Conservation (phyloP, 768 basidiomycete genomes). For the Tylopilus subfusipes region DNA sequence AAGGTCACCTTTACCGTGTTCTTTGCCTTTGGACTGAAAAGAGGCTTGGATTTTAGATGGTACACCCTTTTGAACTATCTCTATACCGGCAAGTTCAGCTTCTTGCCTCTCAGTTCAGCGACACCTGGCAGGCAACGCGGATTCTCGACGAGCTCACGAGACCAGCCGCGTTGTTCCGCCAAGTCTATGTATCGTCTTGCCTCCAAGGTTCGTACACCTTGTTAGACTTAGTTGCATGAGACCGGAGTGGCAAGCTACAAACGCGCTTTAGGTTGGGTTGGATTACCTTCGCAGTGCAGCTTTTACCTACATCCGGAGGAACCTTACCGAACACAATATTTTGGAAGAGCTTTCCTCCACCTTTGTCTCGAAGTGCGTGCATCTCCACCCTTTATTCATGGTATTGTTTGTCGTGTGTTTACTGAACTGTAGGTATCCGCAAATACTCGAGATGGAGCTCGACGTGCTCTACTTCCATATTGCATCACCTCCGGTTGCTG, state of each 20-base stretch:
- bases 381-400: background rate
- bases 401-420: background rate
- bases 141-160: background rate
- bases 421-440: background rate
- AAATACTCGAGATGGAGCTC: background rate
- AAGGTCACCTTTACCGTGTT: background rate
- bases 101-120: slow-evolving; percentile 27
- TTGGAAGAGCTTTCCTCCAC: slow-evolving; percentile 21
- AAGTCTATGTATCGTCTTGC: slow-evolving; percentile 47
- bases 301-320: slow-evolving; percentile 8
- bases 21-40: background rate
- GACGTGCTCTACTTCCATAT: background rate
- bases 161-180: slow-evolving; percentile 32
- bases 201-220: slow-evolving; percentile 28
- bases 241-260: background rate
- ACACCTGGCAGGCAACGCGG: background rate
- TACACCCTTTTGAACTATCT: slow-evolving; percentile 40
- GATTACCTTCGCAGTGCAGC: slow-evolving; percentile 18
- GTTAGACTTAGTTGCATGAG: too few species aligned
- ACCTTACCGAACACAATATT: slow-evolving; percentile 22
- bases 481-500: background rate
- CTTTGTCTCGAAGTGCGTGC: slow-evolving; percentile 10
- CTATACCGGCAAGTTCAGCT: slow-evolving; percentile 34
- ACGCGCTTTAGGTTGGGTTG: slow-evolving; percentile 12
- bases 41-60: slow-evolving; percentile 25